Conservation (phyloP, 2,329 filamentous ascomycete genomes). For the Periglandula ipomoeae region DNA sequence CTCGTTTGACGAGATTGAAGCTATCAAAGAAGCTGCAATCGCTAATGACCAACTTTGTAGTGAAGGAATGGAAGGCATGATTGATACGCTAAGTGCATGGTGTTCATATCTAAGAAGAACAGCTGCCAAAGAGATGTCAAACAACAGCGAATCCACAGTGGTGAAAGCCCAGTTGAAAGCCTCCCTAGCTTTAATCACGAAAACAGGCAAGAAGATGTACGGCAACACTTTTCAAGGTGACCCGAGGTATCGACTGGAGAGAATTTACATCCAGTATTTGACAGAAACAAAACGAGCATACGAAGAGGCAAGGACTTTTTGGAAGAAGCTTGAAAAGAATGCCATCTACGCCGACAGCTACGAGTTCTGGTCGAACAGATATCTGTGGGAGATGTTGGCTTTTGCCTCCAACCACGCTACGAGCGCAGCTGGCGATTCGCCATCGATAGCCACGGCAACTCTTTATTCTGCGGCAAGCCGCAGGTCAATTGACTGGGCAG, state of each 20-base stretch:
- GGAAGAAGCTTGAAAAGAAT: constrained; percentile 59
- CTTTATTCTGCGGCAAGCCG: constrained; percentile 60
- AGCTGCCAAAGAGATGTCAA: constrained; percentile 64
- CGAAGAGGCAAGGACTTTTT: constrained; percentile 67
- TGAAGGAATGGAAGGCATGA: constrained; percentile 75
- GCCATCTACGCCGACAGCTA: constrained; percentile 64
- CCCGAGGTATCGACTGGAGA: constrained; percentile 77
- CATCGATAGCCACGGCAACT: constrained; percentile 65
- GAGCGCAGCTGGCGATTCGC: constrained; percentile 43
- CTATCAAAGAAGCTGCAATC: constrained; percentile 87
- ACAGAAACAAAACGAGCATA: constrained; percentile 74
- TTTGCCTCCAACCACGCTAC: constrained; percentile 40
- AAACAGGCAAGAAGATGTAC: constrained; percentile 67
- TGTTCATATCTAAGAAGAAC: constrained; percentile 85
- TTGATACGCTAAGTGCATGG: constrained; percentile 91
- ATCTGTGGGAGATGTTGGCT: constrained; percentile 78
- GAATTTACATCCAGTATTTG: constrained; percentile 85
- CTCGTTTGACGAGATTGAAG: constrained; percentile 71
- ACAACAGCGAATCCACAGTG: constrained; percentile 77
- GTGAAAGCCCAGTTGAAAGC: constrained; percentile 83
- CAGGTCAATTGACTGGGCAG: constrained; percentile 63
- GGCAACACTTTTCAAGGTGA: constrained; percentile 74
- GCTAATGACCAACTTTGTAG: constrained; percentile 76
- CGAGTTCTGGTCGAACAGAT: constrained; percentile 91
- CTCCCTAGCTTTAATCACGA: constrained; percentile 75